A percentile compares a stretch with the other conserved stretches of the same genome.
Evolutionary conservation across 208 protist genomes (phyloP).

Genomic region (Willaertia magna): DNA sequence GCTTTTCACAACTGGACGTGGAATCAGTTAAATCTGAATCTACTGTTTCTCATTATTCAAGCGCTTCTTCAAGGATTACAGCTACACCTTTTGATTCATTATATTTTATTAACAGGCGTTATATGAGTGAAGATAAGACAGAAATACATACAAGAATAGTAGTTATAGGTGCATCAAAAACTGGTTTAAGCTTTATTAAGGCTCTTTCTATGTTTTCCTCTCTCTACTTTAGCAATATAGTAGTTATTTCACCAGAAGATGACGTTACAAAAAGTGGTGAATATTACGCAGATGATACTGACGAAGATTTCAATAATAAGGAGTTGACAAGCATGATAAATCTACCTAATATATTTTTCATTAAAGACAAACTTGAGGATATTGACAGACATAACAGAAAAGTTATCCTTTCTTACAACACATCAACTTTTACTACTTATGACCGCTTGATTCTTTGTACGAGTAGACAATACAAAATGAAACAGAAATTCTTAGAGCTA

Average conservation of each 20-base stretch:
- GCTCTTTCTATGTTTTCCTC: conserved; percentile 55
- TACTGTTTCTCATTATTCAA: background rate
- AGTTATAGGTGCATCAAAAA: conserved; percentile 60
- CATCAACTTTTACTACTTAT: conserved; percentile 53
- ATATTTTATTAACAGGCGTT: conserved; percentile 51
- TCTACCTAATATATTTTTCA: background rate
- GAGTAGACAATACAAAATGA: conserved; percentile 64
- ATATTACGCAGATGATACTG: conserved; percentile 43
- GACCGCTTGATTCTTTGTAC: conserved; percentile 66
- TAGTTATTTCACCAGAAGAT: conserved; percentile 68
- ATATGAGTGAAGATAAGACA: conserved; percentile 57
- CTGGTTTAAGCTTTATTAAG: conserved; percentile 56
- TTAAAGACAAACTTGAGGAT: conserved; percentile 49
- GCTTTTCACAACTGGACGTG: background rate
- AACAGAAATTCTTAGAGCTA: conserved; percentile 26
- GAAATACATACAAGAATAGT: conserved; percentile 58
- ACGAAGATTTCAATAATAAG: conserved; percentile 50
- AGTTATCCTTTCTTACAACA: conserved; percentile 24
- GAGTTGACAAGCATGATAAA: conserved; percentile 5
- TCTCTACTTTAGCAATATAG: conserved; percentile 60
- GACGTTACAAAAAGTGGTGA: conserved; percentile 59
- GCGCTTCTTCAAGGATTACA: background rate
- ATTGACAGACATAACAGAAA: conserved; percentile 59
- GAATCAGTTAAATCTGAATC: background rate
- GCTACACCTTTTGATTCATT: conserved; percentile 19